These are phyloP conservation scores for Colletotrichum simmondsii DNA, from an alignment of 2,329 filamentous ascomycete species.

Conservation along the genomic window DNA sequence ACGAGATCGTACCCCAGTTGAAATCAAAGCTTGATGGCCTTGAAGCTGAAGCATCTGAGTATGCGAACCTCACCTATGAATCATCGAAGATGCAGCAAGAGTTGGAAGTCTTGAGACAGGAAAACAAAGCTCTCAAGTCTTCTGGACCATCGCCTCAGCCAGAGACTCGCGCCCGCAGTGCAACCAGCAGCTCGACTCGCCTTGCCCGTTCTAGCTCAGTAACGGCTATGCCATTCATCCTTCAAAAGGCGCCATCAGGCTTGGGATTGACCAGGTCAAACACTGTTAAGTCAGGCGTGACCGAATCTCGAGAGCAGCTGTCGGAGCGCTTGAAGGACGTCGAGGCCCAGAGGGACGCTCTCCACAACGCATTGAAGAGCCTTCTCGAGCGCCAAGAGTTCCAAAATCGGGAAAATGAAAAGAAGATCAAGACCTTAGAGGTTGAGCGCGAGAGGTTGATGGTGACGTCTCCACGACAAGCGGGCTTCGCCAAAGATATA, in stretches of 20 bases:
- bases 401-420: constrained; percentile 85
- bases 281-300: constrained; percentile 56
- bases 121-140: constrained; percentile 71
- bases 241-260: constrained; percentile 48
- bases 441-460: constrained; percentile 81
- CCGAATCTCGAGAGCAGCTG: constrained; percentile 74
- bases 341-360: constrained; percentile 90
- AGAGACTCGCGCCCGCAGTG: constrained; percentile 38
- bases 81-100: constrained; percentile 90
- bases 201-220: constrained; percentile 76
- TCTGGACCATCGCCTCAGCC: constrained; percentile 40
- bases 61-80: constrained; percentile 81
- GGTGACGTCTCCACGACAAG: constrained; percentile 74
- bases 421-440: constrained; percentile 82
- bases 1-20: constrained; percentile 86
- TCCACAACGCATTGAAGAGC: constrained; percentile 87
- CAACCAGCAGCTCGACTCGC: constrained; percentile 33
- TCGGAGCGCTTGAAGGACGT: constrained; percentile 90
- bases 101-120: constrained; percentile 74
- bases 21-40: constrained; percentile 81
- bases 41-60: constrained; percentile 78
- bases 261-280: constrained; percentile 69
- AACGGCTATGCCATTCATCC: constrained; percentile 59
- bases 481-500: constrained; percentile 88
- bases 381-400: constrained; percentile 87